Evolutionary conservation across 2,329 filamentous ascomycete species (phyloP).

Genomic region (Sporothrix curviconia): DNA sequence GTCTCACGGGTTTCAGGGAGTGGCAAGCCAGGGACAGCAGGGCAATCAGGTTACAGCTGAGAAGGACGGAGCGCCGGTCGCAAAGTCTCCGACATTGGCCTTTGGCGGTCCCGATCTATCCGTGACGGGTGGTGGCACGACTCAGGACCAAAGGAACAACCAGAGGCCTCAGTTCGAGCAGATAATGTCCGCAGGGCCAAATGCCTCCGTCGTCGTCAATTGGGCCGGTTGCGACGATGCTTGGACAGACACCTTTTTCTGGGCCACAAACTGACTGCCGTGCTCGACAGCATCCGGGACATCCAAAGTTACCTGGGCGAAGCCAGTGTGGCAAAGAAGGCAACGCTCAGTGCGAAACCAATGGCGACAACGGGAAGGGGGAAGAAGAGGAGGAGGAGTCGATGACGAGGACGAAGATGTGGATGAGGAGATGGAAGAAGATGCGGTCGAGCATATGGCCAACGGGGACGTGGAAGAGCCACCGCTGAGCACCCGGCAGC

Average conservation of each 20-base stretch:
- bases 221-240: constrained; percentile 2
- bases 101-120: background rate
- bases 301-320: constrained; percentile 32
- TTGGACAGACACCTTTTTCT: constrained; percentile 25
- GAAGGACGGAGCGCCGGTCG: background rate
- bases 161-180: background rate
- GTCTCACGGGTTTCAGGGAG: background rate
- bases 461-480: background rate
- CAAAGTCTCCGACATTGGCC: background rate
- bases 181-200: background rate
- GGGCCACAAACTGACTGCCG: constrained; percentile 35
- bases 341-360: no score
- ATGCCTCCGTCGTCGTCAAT: background rate
- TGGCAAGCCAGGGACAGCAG: background rate
- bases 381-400: background rate
- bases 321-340: constrained; percentile 6
- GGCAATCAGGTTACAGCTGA: no score
- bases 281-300: constrained; percentile 37
- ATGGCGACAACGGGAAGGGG: constrained; percentile 5
- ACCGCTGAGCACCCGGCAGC: no score
- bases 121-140: background rate
- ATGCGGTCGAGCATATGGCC: no score
- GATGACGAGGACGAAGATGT: background rate
- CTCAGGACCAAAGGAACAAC: background rate
- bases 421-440: background rate